phyloP scores from a whole-genome alignment of 495 filamentous ascomycete species.

The Podospora pseudocomata region DNA sequence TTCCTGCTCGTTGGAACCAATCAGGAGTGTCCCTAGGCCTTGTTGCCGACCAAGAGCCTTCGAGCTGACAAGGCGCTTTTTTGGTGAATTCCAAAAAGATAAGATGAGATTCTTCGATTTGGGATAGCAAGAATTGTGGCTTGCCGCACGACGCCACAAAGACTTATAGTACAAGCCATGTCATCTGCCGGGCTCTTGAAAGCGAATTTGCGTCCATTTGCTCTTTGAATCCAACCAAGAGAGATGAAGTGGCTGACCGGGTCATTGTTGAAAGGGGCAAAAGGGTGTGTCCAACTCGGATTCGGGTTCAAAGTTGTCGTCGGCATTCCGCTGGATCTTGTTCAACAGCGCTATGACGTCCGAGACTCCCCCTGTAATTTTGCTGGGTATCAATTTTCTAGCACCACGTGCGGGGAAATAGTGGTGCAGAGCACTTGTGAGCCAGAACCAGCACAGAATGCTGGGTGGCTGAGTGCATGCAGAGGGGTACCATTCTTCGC shows the following conservation, averaged over 20 bases:
- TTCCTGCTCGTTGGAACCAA: no score
- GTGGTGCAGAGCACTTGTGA: neutral
- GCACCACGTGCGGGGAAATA: conserved; percentile 3
- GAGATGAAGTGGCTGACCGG: neutral
- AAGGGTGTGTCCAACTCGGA: neutral
- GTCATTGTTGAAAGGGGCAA: neutral
- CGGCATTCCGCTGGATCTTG: neutral
- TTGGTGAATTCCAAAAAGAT: neutral
- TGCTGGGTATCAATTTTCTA: neutral
- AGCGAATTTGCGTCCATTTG: neutral
- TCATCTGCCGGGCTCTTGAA: conserved; percentile 3
- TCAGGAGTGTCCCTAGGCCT: neutral
- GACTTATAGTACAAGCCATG: conserved; percentile 1
- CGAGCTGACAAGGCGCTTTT: neutral
- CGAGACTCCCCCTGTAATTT: neutral
- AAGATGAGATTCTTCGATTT: neutral
- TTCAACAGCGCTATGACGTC: neutral
- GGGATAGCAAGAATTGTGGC: neutral
- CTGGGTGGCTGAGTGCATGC: neutral
- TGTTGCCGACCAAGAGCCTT: neutral
- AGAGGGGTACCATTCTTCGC: conserved; percentile 6
- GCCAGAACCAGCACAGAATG: neutral
- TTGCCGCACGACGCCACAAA: conserved; percentile 7
- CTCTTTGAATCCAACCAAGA: neutral
- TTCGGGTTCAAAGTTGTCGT: neutral